Conservation (phyloP, 2,329 filamentous ascomycete genomes). For the Talaromyces sp. region DNA sequence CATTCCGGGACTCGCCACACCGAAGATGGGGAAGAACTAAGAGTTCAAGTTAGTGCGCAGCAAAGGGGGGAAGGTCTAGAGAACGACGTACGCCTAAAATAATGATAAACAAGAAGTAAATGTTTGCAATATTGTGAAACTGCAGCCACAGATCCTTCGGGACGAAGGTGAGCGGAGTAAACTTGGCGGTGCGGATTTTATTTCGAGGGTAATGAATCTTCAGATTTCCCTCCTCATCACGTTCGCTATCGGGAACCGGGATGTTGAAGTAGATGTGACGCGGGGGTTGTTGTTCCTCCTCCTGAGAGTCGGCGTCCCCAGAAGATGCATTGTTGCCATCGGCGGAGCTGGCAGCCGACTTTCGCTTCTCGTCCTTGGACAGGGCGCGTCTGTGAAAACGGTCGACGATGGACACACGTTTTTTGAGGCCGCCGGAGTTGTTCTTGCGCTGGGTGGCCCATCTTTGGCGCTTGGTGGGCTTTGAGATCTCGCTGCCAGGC, state of each 20-base stretch:
- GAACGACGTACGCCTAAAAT: conserved; percentile 80
- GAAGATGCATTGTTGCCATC: conserved; percentile 20
- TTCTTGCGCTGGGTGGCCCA: conserved; percentile 93
- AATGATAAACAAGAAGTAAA: conserved; percentile 96
- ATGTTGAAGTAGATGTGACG: conserved; percentile 79
- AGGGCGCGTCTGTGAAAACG: conserved; percentile 61
- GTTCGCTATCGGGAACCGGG: conserved; percentile 66
- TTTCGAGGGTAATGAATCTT: conserved; percentile 71
- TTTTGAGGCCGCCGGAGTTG: conserved; percentile 67
- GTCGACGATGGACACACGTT: conserved; percentile 77
- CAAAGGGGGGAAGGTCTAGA: not conserved
- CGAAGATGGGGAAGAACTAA: conserved; percentile 94
- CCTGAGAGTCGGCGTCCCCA: conserved; percentile 14
- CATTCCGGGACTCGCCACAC: conserved; percentile 81
- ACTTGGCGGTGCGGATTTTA: conserved; percentile 97
- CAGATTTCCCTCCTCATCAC: conserved; percentile 77
- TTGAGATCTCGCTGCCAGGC: conserved; percentile 46
- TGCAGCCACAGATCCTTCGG: conserved; percentile 97
- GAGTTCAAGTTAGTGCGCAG: conserved; percentile 17
- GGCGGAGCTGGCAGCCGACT: conserved; percentile 38
- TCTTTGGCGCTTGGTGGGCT: conserved; percentile 72
- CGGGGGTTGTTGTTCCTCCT: conserved; percentile 27
- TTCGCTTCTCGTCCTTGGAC: conserved; percentile 65
- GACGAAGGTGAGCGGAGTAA: conserved; percentile 89
- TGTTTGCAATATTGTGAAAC: conserved; percentile 97